Evolutionary conservation across 768 basidiomycete species (phyloP).

Genomic region (Holtermanniella nyarrowii): DNA sequence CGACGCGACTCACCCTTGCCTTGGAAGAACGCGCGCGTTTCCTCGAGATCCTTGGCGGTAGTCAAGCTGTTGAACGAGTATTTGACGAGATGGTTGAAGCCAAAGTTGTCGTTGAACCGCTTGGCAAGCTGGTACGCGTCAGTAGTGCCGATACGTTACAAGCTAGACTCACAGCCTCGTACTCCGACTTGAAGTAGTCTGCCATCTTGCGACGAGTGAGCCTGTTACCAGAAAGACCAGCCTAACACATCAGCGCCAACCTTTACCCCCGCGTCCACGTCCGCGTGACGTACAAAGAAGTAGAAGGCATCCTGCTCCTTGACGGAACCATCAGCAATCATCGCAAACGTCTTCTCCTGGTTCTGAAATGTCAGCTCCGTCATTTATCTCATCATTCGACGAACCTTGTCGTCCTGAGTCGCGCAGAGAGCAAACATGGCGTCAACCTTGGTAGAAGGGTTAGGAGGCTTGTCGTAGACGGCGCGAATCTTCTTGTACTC

Average conservation of each 20-base stretch:
- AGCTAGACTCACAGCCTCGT: slow-evolving; percentile 47
- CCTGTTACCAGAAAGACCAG: slow-evolving; percentile 51
- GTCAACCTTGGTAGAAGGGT: slow-evolving; percentile 57
- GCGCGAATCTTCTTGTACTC: slow-evolving; percentile 66
- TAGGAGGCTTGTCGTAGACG: slow-evolving; percentile 61
- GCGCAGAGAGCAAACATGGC: slow-evolving; percentile 57
- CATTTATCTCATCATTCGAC: not conserved
- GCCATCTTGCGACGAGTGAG: slow-evolving; percentile 50
- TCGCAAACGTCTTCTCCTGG: slow-evolving; percentile 54
- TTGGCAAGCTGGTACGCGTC: slow-evolving; percentile 43
- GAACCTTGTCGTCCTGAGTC: slow-evolving; percentile 50
- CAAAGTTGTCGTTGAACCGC: slow-evolving; percentile 57
- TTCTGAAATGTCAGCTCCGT: not conserved
- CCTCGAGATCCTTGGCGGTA: slow-evolving; percentile 57
- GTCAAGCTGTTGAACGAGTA: slow-evolving; percentile 48
- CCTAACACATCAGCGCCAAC: slow-evolving; percentile 9
- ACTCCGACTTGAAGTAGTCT: slow-evolving; percentile 61
- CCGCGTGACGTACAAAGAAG: slow-evolving; percentile 20
- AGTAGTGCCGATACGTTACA: not conserved
- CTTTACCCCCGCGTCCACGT: slow-evolving; percentile 45
- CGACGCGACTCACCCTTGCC: slow-evolving; percentile 42
- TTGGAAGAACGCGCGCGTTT: slow-evolving; percentile 64
- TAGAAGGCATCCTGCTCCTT: slow-evolving; percentile 43
- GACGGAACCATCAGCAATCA: slow-evolving; percentile 46
- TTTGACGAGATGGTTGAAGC: slow-evolving; percentile 39